phyloP scores from a whole-genome alignment of 495 filamentous ascomycete species.

The Tirmania nivea region DNA sequence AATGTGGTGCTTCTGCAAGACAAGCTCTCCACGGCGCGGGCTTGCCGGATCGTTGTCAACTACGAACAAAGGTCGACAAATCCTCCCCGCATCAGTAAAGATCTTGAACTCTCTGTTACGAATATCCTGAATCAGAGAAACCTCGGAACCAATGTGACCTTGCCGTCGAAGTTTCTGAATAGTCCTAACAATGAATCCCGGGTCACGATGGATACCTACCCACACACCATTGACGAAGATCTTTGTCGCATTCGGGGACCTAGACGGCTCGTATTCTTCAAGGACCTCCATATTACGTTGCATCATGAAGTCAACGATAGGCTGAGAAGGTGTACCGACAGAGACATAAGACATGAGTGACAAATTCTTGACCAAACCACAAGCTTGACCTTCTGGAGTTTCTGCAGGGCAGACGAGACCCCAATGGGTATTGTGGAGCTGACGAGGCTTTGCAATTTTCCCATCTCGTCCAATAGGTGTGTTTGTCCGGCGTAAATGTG shows the following conservation, averaged over 20 bases:
- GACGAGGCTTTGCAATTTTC: slow-evolving; percentile 92
- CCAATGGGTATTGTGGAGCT: slow-evolving; percentile 98
- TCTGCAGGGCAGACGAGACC: slow-evolving; percentile 93
- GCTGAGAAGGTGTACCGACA: slow-evolving; percentile 70
- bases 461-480: slow-evolving; percentile 94
- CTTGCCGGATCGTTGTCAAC: slow-evolving; percentile 55
- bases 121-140: slow-evolving; percentile 84
- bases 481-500: slow-evolving; percentile 89
- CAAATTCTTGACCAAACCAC: slow-evolving; percentile 93
- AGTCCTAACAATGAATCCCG: slow-evolving; percentile 53
- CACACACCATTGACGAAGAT: slow-evolving; percentile 95
- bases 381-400: slow-evolving; percentile 95
- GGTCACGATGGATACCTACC: slow-evolving; percentile 77
- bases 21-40: slow-evolving; percentile 49
- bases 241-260: slow-evolving; percentile 83
- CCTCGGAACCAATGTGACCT: slow-evolving; percentile 61
- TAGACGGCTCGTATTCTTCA: slow-evolving; percentile 81
- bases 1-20: slow-evolving; percentile 64
- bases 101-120: slow-evolving; percentile 96
- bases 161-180: slow-evolving; percentile 52
- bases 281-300: slow-evolving; percentile 84
- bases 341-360: slow-evolving; percentile 96
- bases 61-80: slow-evolving; percentile 79
- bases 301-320: slow-evolving; percentile 86
- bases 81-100: slow-evolving; percentile 87